Base-by-base conservation (phyloP, 352 stramenopile species). In the Phytophthora citricola region DNA sequence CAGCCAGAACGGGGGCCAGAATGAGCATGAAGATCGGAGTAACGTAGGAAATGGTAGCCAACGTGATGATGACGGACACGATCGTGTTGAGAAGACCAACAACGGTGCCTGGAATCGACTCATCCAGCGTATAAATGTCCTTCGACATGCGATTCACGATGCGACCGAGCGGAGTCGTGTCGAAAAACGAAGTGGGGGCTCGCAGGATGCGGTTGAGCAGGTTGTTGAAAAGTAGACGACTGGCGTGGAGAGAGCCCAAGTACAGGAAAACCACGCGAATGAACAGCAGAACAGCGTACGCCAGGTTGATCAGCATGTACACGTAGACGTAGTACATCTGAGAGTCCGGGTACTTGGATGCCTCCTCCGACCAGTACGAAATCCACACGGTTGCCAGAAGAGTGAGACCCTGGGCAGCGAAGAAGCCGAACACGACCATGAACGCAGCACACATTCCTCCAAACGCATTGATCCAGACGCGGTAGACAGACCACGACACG, bases 321-420 rank as follows among this genome's bases (percentile, higher is more conserved):
- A 97, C 76, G 52, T 87, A 86, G 32, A 97, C 66, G 50, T 91
- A 96, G 66, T 79, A 95, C 76, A 91, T 85, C 51, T 90, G 70
- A 34, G 82, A 91, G 45, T 85, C 56, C 31, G 69, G 53, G 51
- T 84, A 71, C 29, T 85, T 70, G 24, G 75, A 45, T 1, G 81
- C 71, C 34, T 97, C 61, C 48, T 94, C 80, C 22, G 93, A 94
- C 93, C 95, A 99, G 62, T 97, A 94, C n/a, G 93, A 98, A 17
- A 99, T 83, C 94, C 94, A 99, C 38, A 92, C 41, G 8, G 84
- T 93, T 47, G 81, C 78, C 20, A 83, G n/a, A 15, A 93, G 47
- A 24, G 67, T 80, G 34, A 90, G 62, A 10, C 66, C 71, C 58
- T 93, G 80, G 2, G 80, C 80, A 6, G 64, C 54, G 14, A 84